Base-by-base conservation (phyloP, 306 rosid species). In the Medicago arabica region DNA sequence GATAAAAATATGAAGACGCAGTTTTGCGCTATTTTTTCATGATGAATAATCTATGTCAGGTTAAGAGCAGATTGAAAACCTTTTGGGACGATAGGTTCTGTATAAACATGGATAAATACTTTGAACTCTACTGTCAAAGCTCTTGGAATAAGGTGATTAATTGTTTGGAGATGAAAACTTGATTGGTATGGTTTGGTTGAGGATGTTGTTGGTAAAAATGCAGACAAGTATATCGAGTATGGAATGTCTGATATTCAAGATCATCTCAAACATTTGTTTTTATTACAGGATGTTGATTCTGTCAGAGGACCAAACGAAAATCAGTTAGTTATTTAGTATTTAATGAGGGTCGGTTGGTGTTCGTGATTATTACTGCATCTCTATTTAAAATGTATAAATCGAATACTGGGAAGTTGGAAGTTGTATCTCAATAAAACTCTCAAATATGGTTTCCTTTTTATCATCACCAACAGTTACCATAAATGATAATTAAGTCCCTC, bases 191-290 rank as follows among this genome's bases (percentile, higher is more conserved):
- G n/a, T n/a, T n/a, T 91, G 83, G 90, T 86, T 64, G 80, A 57
- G 71, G 82, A 16, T 80, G 58, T 79, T 58, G 74, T 82, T 21
- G 86, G 91, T 7, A 84, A 87, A 86, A 84, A 83, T 59, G 86
- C 82, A 2, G 89, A 84, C 9, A 87, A 84, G 82, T 78, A 85
- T 71, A 78, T 92, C 7, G 87, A 80, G 85, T 87, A 83, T 80
- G 87, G 65, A 1, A 38, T 55, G 4, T 40, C 50, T 17, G 51
- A 28, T 1, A 60, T 60, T 60, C 6, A 28, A 60, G 11, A 60
- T 60, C 66, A 21, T 6, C 66, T 60, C 18, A 60, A 28, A 5
- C 11, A 7, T 14, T 60, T 11, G 0, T 60, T 60, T 28, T 6
- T 25, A 60, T 14, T 60, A 60, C 40, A 60, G 5, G 41, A 60